These are phyloP conservation scores for Neofusicoccum kwambonambiense DNA, from an alignment of 2,329 filamentous ascomycete species.

Conservation along the genomic window DNA sequence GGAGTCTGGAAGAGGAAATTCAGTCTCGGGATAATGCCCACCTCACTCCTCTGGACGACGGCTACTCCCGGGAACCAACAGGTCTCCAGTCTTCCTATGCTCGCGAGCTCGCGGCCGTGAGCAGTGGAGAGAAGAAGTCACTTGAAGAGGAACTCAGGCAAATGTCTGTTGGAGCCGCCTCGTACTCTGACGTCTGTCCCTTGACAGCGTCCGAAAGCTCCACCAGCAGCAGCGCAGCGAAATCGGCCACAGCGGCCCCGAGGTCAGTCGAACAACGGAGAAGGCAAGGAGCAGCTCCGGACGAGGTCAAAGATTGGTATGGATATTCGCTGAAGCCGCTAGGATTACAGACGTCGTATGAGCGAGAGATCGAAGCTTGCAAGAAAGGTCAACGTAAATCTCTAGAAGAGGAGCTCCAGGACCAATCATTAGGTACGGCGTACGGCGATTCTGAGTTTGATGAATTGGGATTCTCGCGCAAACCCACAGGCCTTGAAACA, in stretches of 20 bases:
- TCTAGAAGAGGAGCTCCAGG: conserved; percentile 15
- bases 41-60: neutral
- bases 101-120: conserved; percentile 17
- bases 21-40: neutral
- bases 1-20: neutral
- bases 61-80: conserved; percentile 10
- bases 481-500: conserved; percentile 22
- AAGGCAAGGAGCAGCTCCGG: conserved; percentile 12
- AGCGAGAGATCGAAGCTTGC: conserved; percentile 17
- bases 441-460: conserved; percentile 7
- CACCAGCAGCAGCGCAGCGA: neutral
- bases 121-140: conserved; percentile 10
- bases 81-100: conserved; percentile 18
- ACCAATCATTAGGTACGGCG: neutral
- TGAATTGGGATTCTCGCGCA: conserved; percentile 20
- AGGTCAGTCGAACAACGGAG: conserved; percentile 16
- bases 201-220: conserved; percentile 1
- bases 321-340: conserved; percentile 23
- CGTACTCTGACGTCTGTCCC: conserved; percentile 5
- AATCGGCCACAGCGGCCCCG: conserved; percentile 4
- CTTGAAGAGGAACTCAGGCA: conserved; percentile 17
- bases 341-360: conserved; percentile 21
- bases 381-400: conserved; percentile 14
- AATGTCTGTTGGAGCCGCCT: conserved; percentile 1
- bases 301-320: conserved; percentile 19